Percentiles rank a stretch among this genome's conserved stretches.
These are phyloP conservation scores for Populus deltoides DNA, from an alignment of 345 rosid genomes.

Conservation along the genomic window DNA sequence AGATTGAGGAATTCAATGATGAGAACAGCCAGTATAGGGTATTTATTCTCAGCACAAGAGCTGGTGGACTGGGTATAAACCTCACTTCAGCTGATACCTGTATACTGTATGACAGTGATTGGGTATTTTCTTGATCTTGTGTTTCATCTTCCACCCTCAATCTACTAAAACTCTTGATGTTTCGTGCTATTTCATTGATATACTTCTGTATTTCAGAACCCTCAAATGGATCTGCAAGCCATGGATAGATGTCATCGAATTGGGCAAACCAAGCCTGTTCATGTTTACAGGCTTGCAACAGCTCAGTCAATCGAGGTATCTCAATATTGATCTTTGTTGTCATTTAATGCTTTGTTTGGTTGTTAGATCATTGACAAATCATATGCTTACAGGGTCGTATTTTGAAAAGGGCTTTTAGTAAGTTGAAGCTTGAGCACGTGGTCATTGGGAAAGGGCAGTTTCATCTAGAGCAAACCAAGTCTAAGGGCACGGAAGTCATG, in stretches of 20 bases:
- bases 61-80: slow-evolving; percentile 97
- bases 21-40: slow-evolving; percentile 57
- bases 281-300: slow-evolving; percentile 90
- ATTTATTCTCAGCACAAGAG: slow-evolving; percentile 93
- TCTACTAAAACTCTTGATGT: neutral
- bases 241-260: slow-evolving; percentile 99
- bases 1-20: slow-evolving; percentile 83
- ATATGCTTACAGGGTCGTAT: slow-evolving; percentile 64
- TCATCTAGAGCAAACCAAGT: slow-evolving; percentile 70
- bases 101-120: slow-evolving; percentile 93
- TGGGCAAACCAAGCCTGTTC: slow-evolving; percentile 99
- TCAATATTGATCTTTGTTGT: neutral
- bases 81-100: slow-evolving; percentile 97
- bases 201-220: slow-evolving; percentile 56
- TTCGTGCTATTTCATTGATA: slow-evolving; percentile 15
- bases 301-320: slow-evolving; percentile 90
- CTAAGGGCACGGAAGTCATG: slow-evolving; percentile 14
- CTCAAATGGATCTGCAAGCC: slow-evolving; percentile 98
- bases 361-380: slow-evolving; percentile 15
- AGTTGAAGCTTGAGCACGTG: slow-evolving; percentile 95
- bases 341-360: neutral
- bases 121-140: slow-evolving; percentile 49
- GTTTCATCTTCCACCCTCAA: neutral
- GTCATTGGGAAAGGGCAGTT: slow-evolving; percentile 92
- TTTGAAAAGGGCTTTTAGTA: slow-evolving; percentile 81